Conservation (phyloP, 176 grass and related monocot genomes). For the Hordeum marinum region DNA sequence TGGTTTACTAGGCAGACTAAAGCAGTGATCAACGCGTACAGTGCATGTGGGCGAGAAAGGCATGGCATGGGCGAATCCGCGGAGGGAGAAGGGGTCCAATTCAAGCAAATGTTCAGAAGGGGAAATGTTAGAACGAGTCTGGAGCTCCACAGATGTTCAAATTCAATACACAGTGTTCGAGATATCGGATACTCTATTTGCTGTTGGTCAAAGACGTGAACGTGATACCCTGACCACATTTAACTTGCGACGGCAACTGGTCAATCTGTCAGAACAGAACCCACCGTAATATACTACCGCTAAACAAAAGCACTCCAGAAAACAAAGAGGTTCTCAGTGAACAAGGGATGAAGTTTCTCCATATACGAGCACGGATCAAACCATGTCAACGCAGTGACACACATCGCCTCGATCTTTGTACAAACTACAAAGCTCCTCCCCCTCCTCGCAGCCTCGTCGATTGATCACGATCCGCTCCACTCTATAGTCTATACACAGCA, state of each 20-base stretch:
- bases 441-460: not conserved
- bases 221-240: not conserved
- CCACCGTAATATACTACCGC: not conserved
- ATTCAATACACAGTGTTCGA: no score
- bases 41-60: no score
- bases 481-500: constrained; percentile 19
- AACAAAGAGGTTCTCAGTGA: constrained; percentile 17
- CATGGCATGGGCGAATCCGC: no score
- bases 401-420: constrained; percentile 59
- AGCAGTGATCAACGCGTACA: no score
- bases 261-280: not conserved
- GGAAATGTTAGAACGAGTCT: no score
- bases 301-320: no score
- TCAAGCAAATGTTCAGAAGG: no score
- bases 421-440: not conserved
- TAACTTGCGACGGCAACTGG: not conserved
- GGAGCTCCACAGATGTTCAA: no score
- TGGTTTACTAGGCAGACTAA: no score
- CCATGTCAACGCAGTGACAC: constrained; percentile 49
- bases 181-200: no score
- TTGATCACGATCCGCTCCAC: constrained; percentile 4
- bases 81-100: no score
- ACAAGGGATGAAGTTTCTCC: constrained; percentile 59
- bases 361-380: constrained; percentile 37
- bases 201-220: not conserved